phyloP scores from a whole-genome alignment of 2,329 filamentous ascomycete genomes.

The Neonectria faginata region DNA sequence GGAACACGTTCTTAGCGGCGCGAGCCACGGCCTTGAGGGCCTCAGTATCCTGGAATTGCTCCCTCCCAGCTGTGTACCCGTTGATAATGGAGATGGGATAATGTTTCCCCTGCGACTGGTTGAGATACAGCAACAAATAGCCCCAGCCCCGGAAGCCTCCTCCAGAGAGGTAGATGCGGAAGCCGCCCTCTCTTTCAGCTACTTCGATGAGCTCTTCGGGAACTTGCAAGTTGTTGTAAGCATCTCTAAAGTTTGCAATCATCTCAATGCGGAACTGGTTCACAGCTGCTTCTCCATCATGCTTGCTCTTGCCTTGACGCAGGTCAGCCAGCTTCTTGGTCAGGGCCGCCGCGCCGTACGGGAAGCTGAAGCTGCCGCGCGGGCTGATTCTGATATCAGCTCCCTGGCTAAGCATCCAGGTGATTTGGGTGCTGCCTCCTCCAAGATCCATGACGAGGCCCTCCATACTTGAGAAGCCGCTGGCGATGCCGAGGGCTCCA shows the following conservation, averaged over 20 bases:
- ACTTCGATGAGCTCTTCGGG: conserved; percentile 61
- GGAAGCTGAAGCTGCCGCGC: conserved; percentile 71
- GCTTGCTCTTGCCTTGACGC: conserved; percentile 51
- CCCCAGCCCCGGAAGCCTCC: conserved; percentile 80
- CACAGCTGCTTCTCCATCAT: conserved; percentile 58
- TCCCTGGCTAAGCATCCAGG: conserved; percentile 68
- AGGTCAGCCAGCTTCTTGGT: conserved; percentile 64
- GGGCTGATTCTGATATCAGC: conserved; percentile 64
- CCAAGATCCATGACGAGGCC: conserved; percentile 80
- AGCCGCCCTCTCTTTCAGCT: conserved; percentile 59
- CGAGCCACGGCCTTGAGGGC: conserved; percentile 50
- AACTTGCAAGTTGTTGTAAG: conserved; percentile 64
- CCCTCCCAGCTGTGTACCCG: conserved; percentile 66
- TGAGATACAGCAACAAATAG: conserved; percentile 71
- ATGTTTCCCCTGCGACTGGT: conserved; percentile 66
- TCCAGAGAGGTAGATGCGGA: conserved; percentile 75
- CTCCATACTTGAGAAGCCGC: conserved; percentile 68
- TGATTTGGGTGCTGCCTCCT: conserved; percentile 76
- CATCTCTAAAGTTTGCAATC: conserved; percentile 61
- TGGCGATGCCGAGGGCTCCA: conserved; percentile 75
- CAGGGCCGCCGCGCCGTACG: conserved; percentile 77
- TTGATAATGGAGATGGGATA: conserved; percentile 81
- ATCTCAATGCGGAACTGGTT: conserved; percentile 63
- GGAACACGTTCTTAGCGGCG: conserved; percentile 60
- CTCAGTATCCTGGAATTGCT: conserved; percentile 64